Evolutionary conservation across 2,329 filamentous ascomycete species (phyloP).

Genomic region (Nannizzia gypsea): DNA sequence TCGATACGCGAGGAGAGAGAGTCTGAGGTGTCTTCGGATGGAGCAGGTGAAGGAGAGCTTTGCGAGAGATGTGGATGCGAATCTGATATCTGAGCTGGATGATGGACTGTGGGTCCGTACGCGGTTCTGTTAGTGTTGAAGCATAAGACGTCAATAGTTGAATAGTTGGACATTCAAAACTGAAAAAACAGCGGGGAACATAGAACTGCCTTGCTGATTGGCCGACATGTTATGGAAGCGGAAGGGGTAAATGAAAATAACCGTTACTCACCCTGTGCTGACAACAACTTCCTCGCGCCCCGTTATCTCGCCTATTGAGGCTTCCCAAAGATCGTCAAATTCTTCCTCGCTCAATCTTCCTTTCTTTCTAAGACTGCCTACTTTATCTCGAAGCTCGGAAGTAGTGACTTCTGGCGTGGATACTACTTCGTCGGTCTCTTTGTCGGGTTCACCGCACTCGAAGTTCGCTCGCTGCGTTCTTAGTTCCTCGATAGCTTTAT

Average conservation of each 20-base stretch:
- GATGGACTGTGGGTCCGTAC: slow-evolving; percentile 58
- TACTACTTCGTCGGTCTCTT: slow-evolving; percentile 49
- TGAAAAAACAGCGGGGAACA: slow-evolving; percentile 5
- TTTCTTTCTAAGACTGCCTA: slow-evolving; percentile 65
- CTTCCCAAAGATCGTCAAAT: slow-evolving; percentile 68
- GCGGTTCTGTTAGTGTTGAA: slow-evolving; percentile 71
- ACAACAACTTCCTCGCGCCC: slow-evolving; percentile 49
- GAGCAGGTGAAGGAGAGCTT: slow-evolving; percentile 67
- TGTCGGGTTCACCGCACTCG: slow-evolving; percentile 67
- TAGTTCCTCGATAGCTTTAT: slow-evolving; percentile 76
- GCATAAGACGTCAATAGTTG: slow-evolving; percentile 32
- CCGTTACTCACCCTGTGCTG: slow-evolving; percentile 47
- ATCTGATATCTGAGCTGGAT: slow-evolving; percentile 47
- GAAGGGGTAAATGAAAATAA: slow-evolving; percentile 7
- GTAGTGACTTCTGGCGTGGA: slow-evolving; percentile 55
- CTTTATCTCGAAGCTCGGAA: slow-evolving; percentile 61
- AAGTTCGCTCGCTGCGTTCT: slow-evolving; percentile 75
- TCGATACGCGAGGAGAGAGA: slow-evolving; percentile 40
- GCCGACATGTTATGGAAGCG: slow-evolving; percentile 15
- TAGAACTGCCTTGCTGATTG: slow-evolving; percentile 10
- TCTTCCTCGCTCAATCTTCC: slow-evolving; percentile 67
- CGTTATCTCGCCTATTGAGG: slow-evolving; percentile 40
- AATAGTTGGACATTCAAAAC: slow-evolving; percentile 15
- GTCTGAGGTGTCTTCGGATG: slow-evolving; percentile 36
- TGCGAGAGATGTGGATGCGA: slow-evolving; percentile 83